Base-by-base conservation (phyloP, 306 rosid species). In the Vigna trinervia region DNA sequence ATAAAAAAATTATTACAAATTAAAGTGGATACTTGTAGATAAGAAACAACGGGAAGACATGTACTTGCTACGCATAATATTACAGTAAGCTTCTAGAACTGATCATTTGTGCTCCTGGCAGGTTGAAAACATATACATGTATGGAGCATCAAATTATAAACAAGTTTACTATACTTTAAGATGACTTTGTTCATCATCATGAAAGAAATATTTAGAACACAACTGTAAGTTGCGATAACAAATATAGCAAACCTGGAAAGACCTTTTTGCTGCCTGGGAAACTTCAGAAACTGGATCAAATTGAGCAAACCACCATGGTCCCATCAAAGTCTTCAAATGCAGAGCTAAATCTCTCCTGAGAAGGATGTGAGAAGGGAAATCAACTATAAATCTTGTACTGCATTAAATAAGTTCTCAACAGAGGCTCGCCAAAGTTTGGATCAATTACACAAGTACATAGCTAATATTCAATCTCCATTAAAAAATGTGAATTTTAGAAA, bases 231-330 rank as follows among this genome's bases (percentile, higher is more conserved):
- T 47, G n/a, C 66, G 32, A 78, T 62, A 70, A 85, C 53, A 19
- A 63, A 72, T 70, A 73, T 51, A 82, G 78, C 86, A 81, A 86
- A 94, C 98, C 97, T 95, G 98, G 51, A 95, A 88, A 71, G 98
- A 95, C 75, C 84, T 85, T 84, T 92, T 95, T 47, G 98, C 96
- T 76, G 93, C 93, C 86, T 84, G 98, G 69, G 97, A 86, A 78
- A 95, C 96, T 87, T 95, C 97, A 84, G 89, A 88, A 70, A 89
- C 92, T 73, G 91, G 86, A 86, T 95, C 98, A 82, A 95, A 95
- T 82, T 95, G 98, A 77, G 98, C 88, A 90, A 95, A 92, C 98
- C 98, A 95, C 97, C 98, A 95, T 19, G 98, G 97, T 50, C 98
- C 98, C 93, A 95, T 92, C 88, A 95, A 84, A 83, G 92, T 89